Evolutionary conservation across 2,329 filamentous ascomycete species (phyloP), one percentile per base, ranked within the genome.

Genomic region (Gnomoniopsis smithogilvyi): DNA sequence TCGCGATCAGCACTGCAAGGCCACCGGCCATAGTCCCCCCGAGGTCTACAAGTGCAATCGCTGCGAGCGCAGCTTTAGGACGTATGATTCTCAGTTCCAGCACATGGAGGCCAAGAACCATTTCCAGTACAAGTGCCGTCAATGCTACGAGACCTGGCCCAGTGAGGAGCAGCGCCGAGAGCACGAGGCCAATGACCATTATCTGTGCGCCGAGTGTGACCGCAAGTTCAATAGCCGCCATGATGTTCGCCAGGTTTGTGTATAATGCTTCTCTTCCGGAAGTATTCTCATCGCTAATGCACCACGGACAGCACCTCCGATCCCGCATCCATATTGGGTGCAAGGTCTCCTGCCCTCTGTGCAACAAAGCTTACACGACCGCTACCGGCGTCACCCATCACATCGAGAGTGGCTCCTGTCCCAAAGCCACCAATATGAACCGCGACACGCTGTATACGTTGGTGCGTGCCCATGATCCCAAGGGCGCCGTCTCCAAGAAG

Each of bases 381-480:
- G 82, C 83, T 1, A 82, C 79, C 1, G 85, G 83, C 3, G 63
- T 87, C 4, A 66, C 73, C 0, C 74, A 85, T 66, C 83, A 89
- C 62, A 69, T 88, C 1, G 86, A 89, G 63, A 70, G 65, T 0
- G 79, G 80, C n/a, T 69, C 73, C 0, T 89, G 85, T 54, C 75
- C 76, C 0, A 68, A 68, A 0, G 80, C 81, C 0, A 70, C 67
- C 0, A 56, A 63, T 2, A 47, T 86, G 1, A 77, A 81, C 65
- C 78, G 80, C 11, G 76, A 82, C 11, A 68, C 63, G 2, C 73
- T 88, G 3, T 79, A 80, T 67, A 62, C 66, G 0, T 66, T 75
- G 12, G 69, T 87, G 8, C 75, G 76, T 2, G 59, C 66, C 15
- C 72, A 74, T 1, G 84, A 88, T 59, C 74, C 75, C 0, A 45